Evolutionary conservation across 306 rosid genomes (phyloP), one percentile per base, ranked within the genome.

Genomic region (Sphenostylis stenocarpa): DNA sequence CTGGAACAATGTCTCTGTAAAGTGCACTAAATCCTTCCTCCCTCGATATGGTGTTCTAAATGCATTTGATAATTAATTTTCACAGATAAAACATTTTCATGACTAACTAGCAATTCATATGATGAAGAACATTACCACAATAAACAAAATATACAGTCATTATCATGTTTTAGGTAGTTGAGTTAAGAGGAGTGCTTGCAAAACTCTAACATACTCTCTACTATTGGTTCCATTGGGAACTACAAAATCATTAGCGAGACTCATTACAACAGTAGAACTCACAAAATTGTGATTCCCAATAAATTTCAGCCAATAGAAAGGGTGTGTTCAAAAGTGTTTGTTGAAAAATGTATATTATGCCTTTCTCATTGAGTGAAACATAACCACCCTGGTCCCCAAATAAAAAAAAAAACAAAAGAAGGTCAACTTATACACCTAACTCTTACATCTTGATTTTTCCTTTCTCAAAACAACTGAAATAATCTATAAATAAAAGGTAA

Each of bases 21-120:
- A 91, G 91, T 41, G 98, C 96, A 60, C 82, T 75, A 84, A 81
- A 88, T 44, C 99, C 85, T 77, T 82, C 98, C 85, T 92, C 99
- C 76, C 88, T 92, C 85, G 86, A 53, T 78, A 95, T 92, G 82
- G 99, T 95, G 99, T 95, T 87, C 88, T 88, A 61, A 92, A 86
- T 79, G 98, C 98, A 95, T 95, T 97, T 95, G 94, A 41, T 83
- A 87, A 69, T 73, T 48, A 15, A 72, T 72, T 72, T 57, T 70
- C 63, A 29, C 47, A 81, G 72, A 67, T 44, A 45, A 77, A 41
- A 1, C 49, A 66, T 66, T 68, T 53, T 11, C 67, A 71, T 34
- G 62, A 71, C 56, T 45, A 36, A 43, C 44, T 6, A 57, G 79
- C 45, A 77, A 82, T 48, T 72, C 38, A 52, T 15, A 60, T 43